Percentiles rank a stretch among this genome's conserved stretches.
Conservation (phyloP, 2,329 filamentous ascomycete genomes). For the Xylaria digitata region DNA sequence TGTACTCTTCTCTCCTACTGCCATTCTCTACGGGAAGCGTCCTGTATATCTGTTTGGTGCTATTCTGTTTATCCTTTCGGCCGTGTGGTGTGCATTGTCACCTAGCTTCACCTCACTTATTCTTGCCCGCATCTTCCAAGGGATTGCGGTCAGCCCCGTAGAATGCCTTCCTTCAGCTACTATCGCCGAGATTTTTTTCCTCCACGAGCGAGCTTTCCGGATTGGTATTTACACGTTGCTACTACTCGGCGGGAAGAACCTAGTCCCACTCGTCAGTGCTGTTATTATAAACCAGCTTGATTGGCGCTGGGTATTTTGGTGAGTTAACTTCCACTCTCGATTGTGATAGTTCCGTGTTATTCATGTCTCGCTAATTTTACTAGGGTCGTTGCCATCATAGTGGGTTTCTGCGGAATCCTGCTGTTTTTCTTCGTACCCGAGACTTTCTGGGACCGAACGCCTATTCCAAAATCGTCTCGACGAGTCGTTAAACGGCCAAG, state of each 20-base stretch:
- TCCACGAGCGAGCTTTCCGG: constrained; percentile 89
- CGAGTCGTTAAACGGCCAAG: constrained; percentile 56
- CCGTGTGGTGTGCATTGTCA: constrained; percentile 87
- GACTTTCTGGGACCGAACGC: constrained; percentile 93
- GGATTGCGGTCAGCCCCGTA: constrained; percentile 86
- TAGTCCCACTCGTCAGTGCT: constrained; percentile 88
- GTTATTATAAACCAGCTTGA: constrained; percentile 79
- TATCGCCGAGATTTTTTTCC: constrained; percentile 95
- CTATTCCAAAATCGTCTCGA: constrained; percentile 57
- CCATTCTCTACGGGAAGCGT: constrained; percentile 89
- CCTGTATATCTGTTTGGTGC: constrained; percentile 86
- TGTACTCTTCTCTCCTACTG: constrained; percentile 86
- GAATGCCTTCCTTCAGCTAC: constrained; percentile 94
- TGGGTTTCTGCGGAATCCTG: constrained; percentile 74
- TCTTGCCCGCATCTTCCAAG: constrained; percentile 85
- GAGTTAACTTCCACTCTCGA: constrained; percentile 48
- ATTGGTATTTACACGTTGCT: constrained; percentile 93
- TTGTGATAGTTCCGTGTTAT: constrained; percentile 11
- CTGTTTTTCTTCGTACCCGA: constrained; percentile 94
- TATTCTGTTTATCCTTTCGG: constrained; percentile 79
- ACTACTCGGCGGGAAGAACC: constrained; percentile 89
- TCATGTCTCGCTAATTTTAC: constrained; percentile 13
- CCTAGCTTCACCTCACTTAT: constrained; percentile 83
- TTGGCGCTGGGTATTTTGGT: constrained; percentile 95
- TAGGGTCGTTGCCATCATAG: constrained; percentile 84